Conservation (phyloP, 768 basidiomycete species). For the Myochromella boudieri region DNA sequence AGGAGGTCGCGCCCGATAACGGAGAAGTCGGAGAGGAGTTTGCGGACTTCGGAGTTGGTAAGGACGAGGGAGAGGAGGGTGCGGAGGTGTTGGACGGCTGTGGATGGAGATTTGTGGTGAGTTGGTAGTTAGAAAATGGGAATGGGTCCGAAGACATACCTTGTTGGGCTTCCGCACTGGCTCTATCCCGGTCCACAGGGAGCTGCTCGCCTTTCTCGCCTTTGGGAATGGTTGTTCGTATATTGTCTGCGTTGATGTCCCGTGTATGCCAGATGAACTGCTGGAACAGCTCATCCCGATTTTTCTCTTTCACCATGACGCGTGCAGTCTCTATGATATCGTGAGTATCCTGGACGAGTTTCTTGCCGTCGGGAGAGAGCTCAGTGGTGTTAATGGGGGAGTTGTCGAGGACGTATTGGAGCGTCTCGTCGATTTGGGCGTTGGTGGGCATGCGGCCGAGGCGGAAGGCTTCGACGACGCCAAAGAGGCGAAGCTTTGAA, state of each 20-base stretch:
- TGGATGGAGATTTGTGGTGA: background rate
- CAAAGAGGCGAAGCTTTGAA: constrained; percentile 70
- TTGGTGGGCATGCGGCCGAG: constrained; percentile 80
- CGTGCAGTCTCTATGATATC: constrained; percentile 78
- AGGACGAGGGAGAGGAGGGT: constrained; percentile 83
- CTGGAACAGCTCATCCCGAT: constrained; percentile 88
- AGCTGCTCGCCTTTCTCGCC: constrained; percentile 27
- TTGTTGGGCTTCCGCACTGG: constrained; percentile 56
- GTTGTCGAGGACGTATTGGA: constrained; percentile 62
- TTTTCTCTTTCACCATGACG: constrained; percentile 78
- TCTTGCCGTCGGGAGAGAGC: constrained; percentile 76
- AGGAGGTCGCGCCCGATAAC: constrained; percentile 83
- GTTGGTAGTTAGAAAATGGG: background rate
- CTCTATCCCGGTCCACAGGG: constrained; percentile 56
- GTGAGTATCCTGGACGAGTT: constrained; percentile 73
- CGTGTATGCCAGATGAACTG: constrained; percentile 84
- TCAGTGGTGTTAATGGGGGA: constrained; percentile 59
- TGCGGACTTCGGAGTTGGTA: constrained; percentile 92
- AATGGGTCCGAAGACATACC: constrained; percentile 37
- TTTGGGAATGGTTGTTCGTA: constrained; percentile 8
- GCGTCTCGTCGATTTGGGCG: constrained; percentile 70
- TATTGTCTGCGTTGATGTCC: constrained; percentile 36
- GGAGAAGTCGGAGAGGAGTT: constrained; percentile 78
- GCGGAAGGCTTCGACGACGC: constrained; percentile 78
- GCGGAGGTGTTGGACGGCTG: constrained; percentile 83